Percentiles rank a stretch among this genome's conserved stretches.
These are phyloP conservation scores for Lasiosphaeris hirsuta DNA, from an alignment of 495 filamentous ascomycete genomes.

Conservation along the genomic window DNA sequence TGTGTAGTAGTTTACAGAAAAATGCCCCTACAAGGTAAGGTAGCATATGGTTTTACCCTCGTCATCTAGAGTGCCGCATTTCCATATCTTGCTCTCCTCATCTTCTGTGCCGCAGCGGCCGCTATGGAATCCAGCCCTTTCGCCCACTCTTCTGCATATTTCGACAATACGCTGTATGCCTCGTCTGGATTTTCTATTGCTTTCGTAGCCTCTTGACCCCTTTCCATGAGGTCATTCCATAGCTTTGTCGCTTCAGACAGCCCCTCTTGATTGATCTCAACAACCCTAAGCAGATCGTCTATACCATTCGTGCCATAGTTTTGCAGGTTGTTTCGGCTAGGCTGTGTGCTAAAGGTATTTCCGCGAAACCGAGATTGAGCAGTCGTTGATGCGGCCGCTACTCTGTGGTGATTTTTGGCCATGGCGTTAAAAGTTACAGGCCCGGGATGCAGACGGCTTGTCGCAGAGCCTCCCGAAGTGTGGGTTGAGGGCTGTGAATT, in stretches of 20 bases:
- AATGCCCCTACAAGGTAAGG: not conserved
- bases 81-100: conserved; percentile 9
- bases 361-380: too few species aligned
- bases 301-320: not conserved
- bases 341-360: too few species aligned
- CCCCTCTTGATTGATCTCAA: conserved; percentile 18
- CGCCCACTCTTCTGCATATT: conserved; percentile 16
- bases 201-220: conserved; percentile 12
- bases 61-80: not conserved
- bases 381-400: too few species aligned
- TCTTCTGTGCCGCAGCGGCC: conserved; percentile 8
- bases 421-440: too few species aligned
- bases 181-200: conserved; percentile 6
- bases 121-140: conserved; percentile 11
- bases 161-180: conserved; percentile 7
- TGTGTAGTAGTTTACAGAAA: not conserved
- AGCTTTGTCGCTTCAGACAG: conserved; percentile 20
- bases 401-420: too few species aligned
- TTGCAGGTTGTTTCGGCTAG: not conserved
- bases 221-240: conserved; percentile 27
- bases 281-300: conserved; percentile 2
- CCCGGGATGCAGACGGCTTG: too few species aligned
- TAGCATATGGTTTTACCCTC: too few species aligned
- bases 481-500: too few species aligned
- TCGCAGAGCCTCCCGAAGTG: too few species aligned